Evolutionary conservation across 148 eudicot genomes (phyloP).

Genomic region (Cornus suecica): DNA sequence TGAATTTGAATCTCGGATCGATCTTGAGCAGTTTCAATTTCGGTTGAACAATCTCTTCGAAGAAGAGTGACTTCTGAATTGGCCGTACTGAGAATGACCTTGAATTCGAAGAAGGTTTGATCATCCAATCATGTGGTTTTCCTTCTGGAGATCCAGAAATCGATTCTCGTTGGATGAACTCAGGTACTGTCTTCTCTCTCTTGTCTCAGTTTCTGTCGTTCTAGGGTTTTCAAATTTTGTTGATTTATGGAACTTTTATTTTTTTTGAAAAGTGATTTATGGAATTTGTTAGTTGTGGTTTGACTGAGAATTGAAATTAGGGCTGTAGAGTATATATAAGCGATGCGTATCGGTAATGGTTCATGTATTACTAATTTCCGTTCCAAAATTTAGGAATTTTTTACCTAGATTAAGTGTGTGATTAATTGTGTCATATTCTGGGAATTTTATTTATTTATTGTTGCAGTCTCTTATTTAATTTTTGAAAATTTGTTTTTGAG

Average conservation of each 20-base stretch:
- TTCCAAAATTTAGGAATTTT: too few relatives aligned
- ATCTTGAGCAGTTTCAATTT: background rate
- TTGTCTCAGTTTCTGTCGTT: background rate
- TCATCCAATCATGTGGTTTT: slow-evolving; percentile 76
- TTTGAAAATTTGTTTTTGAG: background rate
- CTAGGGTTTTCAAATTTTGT: background rate
- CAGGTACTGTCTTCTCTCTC: slow-evolving; percentile 34
- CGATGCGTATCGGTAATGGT: too few relatives aligned
- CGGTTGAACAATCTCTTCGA: background rate
- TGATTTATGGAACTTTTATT: too few relatives aligned
- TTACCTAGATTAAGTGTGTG: too few relatives aligned
- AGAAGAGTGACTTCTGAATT: background rate
- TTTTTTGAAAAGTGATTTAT: too few relatives aligned
- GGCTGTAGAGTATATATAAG: background rate
- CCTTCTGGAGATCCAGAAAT: slow-evolving; percentile 88
- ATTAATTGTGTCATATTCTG: too few relatives aligned
- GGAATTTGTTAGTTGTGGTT: background rate
- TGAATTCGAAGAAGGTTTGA: slow-evolving; percentile 28
- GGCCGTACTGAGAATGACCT: slow-evolving; percentile 27
- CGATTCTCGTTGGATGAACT: slow-evolving; percentile 89
- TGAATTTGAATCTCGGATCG: background rate
- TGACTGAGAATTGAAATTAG: background rate
- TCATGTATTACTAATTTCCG: too few relatives aligned
- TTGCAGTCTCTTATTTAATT: too few relatives aligned
- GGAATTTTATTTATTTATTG: too few relatives aligned